Conservation (phyloP, 2,329 filamentous ascomycete species). For the Dactylellina cionopaga region DNA sequence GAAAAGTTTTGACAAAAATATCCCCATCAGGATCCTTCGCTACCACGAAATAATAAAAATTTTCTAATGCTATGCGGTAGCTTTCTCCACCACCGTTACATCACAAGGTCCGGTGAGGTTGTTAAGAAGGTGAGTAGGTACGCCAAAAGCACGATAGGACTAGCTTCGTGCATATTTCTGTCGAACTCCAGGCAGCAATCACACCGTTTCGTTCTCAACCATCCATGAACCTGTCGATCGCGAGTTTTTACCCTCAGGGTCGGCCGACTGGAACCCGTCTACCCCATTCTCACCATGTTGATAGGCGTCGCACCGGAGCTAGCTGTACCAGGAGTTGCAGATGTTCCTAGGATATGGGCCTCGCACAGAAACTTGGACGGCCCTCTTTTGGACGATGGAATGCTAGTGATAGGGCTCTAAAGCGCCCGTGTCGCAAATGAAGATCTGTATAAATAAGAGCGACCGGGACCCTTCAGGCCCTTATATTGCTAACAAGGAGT, state of each 20-base stretch:
- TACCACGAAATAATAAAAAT: too few species aligned
- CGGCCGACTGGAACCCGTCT: too few species aligned
- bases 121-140: constrained; percentile 19
- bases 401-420: background rate
- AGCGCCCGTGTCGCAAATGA: background rate
- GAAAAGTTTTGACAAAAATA: constrained; percentile 23
- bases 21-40: constrained; percentile 9
- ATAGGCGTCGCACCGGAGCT: too few species aligned
- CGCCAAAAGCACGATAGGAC: too few species aligned
- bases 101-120: constrained; percentile 1
- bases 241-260: background rate
- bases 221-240: constrained; percentile 31
- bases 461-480: background rate
- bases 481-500: background rate
- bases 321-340: too few species aligned
- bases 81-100: constrained; percentile 33
- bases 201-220: constrained; percentile 28
- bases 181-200: constrained; percentile 32
- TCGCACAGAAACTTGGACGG: too few species aligned
- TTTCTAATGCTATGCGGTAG: too few species aligned
- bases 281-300: too few species aligned
- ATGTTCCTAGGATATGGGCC: too few species aligned
- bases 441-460: constrained; percentile 22
- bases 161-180: background rate
- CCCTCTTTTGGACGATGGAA: background rate